phyloP scores from a whole-genome alignment of 352 stramenopile species.

The Discostella stelligera region DNA sequence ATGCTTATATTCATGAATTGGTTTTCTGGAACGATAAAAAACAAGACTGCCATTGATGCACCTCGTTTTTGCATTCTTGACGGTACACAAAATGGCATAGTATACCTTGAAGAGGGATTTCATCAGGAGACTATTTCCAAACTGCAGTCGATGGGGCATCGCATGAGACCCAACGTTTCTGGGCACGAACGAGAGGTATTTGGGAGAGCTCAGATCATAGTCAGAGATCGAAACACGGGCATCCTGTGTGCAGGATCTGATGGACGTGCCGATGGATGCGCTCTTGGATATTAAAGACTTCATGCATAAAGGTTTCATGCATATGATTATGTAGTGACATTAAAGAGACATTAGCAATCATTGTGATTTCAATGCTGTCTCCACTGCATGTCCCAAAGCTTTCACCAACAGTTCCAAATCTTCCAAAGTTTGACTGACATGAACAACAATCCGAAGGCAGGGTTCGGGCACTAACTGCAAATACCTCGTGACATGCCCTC shows the following conservation, averaged over 20 bases:
- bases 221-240: slow-evolving; percentile 81
- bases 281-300: slow-evolving; percentile 80
- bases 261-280: slow-evolving; percentile 90
- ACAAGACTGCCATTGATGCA: slow-evolving; percentile 87
- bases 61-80: slow-evolving; percentile 92
- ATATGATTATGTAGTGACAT: neutral
- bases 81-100: slow-evolving; percentile 80
- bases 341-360: neutral
- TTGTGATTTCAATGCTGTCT: slow-evolving; percentile 10
- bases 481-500: slow-evolving; percentile 46
- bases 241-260: slow-evolving; percentile 94
- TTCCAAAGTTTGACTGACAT: slow-evolving; percentile 56
- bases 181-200: slow-evolving; percentile 62
- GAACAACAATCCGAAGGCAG: slow-evolving; percentile 67
- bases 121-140: slow-evolving; percentile 78
- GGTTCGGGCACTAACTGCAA: slow-evolving; percentile 52
- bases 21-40: neutral
- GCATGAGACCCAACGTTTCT: slow-evolving; percentile 57
- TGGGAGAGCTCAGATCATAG: slow-evolving; percentile 76
- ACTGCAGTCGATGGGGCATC: slow-evolving; percentile 85
- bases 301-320: neutral
- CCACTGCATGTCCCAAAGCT: slow-evolving; percentile 40
- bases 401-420: slow-evolving; percentile 60
- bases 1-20: neutral
- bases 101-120: slow-evolving; percentile 88